Evolutionary conservation across 768 basidiomycete species (phyloP), one percentile per base, ranked within the genome.

Genomic region (Kwoniella mangroviensis): DNA sequence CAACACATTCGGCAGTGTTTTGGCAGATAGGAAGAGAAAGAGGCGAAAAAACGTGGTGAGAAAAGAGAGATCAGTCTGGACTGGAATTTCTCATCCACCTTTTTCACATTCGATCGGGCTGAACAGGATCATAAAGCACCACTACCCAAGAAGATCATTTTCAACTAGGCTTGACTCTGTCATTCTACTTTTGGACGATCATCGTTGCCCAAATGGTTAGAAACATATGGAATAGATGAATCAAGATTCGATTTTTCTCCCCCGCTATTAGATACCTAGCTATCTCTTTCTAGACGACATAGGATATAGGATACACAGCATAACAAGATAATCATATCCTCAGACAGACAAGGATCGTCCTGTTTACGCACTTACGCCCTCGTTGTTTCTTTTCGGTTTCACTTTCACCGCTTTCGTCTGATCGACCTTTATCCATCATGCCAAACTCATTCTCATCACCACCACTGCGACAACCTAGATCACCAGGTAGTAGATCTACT

Each of bases 361-460:
- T 51, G 1, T 51, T 51, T 15, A 15, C 49, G 12, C 53, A 54
- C 24, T 22, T 54, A 15, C 45, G 45, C 45, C 45, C 45, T 49
- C 15, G 24, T n/a, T n/a, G 11, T 22, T n/a, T n/a, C 17, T 15
- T 54, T 54, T 54, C 53, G 21, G 17, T 21, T 22, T 54, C 24
- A 22, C 21, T 12, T 1, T 24, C n/a, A 54, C 53, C 53, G 53
- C 24, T 21, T 54, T 54, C 53, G 22, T 54, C 7, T 2, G 21
- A 21, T 54, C 21, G 12, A 54, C 21, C 21, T n/a, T 21, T 60
- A 34, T 34, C 34, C 66, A 67, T 17, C 17, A 69, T 69, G 68
- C 68, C 68, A 24, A 58, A 51, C 6, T 55, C 63, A 22, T 55
- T 69, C 62, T 63, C 68, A 9, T 69, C 68, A 45, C 68, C 68